phyloP scores from a whole-genome alignment of 176 grass and related monocot species.

The Phyllostachys edulis region DNA sequence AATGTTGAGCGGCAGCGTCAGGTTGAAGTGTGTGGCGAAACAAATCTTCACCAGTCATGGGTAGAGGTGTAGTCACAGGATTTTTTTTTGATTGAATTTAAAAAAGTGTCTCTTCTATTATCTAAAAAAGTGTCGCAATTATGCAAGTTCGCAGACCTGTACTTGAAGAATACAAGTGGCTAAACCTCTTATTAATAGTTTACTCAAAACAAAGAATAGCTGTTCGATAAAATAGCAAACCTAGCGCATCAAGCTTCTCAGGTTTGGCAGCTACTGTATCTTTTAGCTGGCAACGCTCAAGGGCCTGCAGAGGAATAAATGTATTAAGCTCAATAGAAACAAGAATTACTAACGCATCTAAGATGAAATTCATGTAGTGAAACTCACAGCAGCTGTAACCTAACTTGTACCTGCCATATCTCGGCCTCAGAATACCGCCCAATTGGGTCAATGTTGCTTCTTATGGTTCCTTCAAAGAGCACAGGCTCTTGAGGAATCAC shows the following conservation, averaged over 20 bases:
- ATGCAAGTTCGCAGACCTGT: background rate
- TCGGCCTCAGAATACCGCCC: conserved; percentile 77
- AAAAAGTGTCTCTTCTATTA: too few species aligned
- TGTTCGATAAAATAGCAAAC: conserved; percentile 30
- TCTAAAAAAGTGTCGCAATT: background rate
- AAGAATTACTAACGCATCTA: too few species aligned
- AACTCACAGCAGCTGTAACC: conserved; percentile 12
- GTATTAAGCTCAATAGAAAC: background rate
- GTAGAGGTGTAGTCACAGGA: too few species aligned
- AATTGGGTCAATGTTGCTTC: conserved; percentile 93
- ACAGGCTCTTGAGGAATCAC: conserved; percentile 96
- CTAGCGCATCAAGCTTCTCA: conserved; percentile 89
- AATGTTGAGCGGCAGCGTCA: too few species aligned
- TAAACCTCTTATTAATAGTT: background rate
- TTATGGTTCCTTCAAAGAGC: conserved; percentile 86
- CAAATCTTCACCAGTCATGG: too few species aligned
- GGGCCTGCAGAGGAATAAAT: conserved; percentile 52
- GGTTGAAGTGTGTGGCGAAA: too few species aligned
- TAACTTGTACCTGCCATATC: conserved; percentile 81
- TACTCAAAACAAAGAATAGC: background rate
- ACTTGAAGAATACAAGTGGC: conserved; percentile 16
- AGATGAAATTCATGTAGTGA: conserved; percentile 4
- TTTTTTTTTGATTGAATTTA: too few species aligned
- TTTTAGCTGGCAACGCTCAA: conserved; percentile 74
- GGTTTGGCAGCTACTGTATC: conserved; percentile 63